Evolutionary conservation across 352 stramenopile species (phyloP).

Genomic region (Phytophthora chlamydospora): DNA sequence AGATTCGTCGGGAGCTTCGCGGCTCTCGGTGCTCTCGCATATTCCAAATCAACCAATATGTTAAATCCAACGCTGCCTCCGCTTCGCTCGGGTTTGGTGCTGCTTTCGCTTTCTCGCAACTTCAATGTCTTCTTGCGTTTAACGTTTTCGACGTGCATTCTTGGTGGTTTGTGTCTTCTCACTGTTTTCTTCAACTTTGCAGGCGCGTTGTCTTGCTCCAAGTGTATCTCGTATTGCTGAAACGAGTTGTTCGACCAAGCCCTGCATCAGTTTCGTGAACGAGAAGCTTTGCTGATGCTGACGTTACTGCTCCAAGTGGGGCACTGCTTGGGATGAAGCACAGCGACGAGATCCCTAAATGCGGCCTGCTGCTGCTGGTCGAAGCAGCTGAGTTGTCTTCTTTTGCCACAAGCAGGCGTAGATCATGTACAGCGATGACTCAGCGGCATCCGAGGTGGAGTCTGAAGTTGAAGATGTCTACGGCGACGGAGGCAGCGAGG

Average conservation of each 20-base stretch:
- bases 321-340: too few relatives aligned
- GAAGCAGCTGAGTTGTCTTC: conserved; percentile 1
- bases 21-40: conserved; percentile 36
- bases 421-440: conserved; percentile 77
- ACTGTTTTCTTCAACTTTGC: background rate
- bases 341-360: conserved; percentile 17
- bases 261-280: too few relatives aligned
- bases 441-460: conserved; percentile 66
- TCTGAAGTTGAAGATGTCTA: conserved; percentile 50
- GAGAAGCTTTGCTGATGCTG: too few relatives aligned
- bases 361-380: conserved; percentile 3
- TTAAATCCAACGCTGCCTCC: conserved; percentile 47
- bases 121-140: conserved; percentile 10
- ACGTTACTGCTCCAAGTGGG: too few relatives aligned
- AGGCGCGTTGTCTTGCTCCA: too few relatives aligned
- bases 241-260: too few relatives aligned
- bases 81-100: conserved; percentile 33
- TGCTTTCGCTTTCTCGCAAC: conserved; percentile 31
- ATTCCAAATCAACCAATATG: conserved; percentile 65
- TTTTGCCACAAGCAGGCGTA: conserved; percentile 8
- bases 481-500: conserved; percentile 44
- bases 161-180: conserved; percentile 9
- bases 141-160: conserved; percentile 1
- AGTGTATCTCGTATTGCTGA: too few relatives aligned
- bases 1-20: conserved; percentile 26